Conservation (phyloP, 345 rosid species). For the Clausena lansium region DNA sequence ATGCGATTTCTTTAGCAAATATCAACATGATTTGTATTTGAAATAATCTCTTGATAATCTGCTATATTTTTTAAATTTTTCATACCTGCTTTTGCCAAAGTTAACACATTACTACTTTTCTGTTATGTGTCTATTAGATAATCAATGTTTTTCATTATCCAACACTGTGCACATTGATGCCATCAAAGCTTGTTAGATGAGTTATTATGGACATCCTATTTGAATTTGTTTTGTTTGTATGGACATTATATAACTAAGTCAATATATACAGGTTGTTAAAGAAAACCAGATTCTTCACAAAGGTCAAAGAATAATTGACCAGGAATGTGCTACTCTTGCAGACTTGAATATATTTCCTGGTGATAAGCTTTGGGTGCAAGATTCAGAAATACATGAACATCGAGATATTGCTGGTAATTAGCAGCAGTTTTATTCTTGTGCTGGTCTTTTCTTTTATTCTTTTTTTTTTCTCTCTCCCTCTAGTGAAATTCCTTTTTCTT, state of each 20-base stretch:
- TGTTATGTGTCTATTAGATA: not conserved
- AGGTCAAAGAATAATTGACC: conserved; percentile 72
- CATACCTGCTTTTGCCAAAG: not conserved
- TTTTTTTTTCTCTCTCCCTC: not conserved
- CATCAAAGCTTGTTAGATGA: conserved; percentile 4
- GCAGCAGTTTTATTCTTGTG: not conserved
- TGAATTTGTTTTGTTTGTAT: not conserved
- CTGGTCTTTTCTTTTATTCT: not conserved
- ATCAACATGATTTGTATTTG: not conserved
- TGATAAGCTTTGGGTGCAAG: conserved; percentile 95
- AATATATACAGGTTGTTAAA: conserved; percentile 71
- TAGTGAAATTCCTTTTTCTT: not conserved
- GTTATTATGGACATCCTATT: not conserved
- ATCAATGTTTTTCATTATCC: not conserved
- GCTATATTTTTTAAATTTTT: not conserved
- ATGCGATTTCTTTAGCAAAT: not conserved
- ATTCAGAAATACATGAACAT: conserved; percentile 88
- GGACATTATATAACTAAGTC: not conserved
- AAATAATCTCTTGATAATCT: not conserved
- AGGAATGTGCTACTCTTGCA: conserved; percentile 92
- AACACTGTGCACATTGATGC: not conserved
- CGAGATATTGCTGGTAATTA: conserved; percentile 94
- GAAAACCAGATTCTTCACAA: conserved; percentile 93
- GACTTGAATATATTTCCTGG: conserved; percentile 95
- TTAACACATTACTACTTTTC: not conserved